Conservation (phyloP, 1,284 basidiomycete species). For the Coniferiporia sulphurascens region DNA sequence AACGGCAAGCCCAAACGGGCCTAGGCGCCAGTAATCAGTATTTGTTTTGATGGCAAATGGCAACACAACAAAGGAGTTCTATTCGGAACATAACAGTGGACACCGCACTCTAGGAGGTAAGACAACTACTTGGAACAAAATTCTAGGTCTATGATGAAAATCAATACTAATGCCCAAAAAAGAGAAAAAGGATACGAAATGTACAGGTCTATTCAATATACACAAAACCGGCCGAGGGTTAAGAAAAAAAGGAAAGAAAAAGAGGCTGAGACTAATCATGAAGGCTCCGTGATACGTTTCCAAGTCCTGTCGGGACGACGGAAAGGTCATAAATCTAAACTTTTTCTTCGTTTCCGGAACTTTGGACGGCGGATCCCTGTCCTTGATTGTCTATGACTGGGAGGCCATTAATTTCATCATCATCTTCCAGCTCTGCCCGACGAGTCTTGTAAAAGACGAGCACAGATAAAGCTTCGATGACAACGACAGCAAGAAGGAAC, state of each 20-base stretch:
- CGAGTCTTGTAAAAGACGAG: conserved; percentile 6
- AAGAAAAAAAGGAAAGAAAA: neutral
- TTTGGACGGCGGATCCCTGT: neutral
- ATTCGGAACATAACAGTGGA: too few relatives aligned
- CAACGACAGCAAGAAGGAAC: conserved; percentile 42
- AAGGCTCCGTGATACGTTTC: neutral
- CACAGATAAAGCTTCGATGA: neutral
- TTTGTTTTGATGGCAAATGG: too few relatives aligned
- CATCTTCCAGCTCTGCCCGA: neutral
- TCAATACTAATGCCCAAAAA: neutral
- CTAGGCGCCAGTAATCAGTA: too few relatives aligned
- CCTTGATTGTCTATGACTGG: neutral
- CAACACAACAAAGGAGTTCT: too few relatives aligned
- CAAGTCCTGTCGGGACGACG: neutral
- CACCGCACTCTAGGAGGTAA: too few relatives aligned
- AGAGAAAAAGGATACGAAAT: neutral
- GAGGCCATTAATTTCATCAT: neutral
- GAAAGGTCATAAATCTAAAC: neutral
- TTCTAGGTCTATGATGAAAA: neutral
- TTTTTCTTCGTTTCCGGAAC: neutral
- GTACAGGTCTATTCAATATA: neutral
- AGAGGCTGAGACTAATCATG: neutral
- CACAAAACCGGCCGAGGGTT: neutral
- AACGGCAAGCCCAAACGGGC: too few relatives aligned
- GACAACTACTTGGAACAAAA: neutral